These are phyloP conservation scores for Colletotrichum kahawae DNA, from an alignment of 2,329 filamentous ascomycete genomes.

Conservation along the genomic window DNA sequence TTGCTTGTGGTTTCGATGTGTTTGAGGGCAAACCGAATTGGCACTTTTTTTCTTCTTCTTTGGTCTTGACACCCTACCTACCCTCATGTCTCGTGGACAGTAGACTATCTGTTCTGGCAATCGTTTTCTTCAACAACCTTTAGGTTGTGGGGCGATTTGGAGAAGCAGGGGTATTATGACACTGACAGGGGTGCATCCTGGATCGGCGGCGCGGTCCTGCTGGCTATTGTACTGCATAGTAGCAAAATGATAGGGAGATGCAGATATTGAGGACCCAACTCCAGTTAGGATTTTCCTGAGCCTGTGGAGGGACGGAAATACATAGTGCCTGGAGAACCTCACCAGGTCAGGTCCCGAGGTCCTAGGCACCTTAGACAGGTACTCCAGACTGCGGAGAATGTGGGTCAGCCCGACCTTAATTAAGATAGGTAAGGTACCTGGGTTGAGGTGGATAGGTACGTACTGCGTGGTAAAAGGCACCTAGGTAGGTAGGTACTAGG, in stretches of 20 bases:
- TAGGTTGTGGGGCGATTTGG: neutral
- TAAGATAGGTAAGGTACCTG: neutral
- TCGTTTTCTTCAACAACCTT: neutral
- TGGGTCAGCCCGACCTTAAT: neutral
- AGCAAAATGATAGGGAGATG: neutral
- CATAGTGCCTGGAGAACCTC: neutral
- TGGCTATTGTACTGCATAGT: neutral
- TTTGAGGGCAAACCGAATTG: neutral
- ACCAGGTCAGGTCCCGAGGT: neutral
- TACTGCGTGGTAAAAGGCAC: too few relatives aligned
- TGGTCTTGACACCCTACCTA: neutral
- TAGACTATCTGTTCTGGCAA: neutral
- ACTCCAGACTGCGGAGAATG: neutral
- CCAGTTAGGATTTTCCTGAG: neutral
- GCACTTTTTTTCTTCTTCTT: neutral
- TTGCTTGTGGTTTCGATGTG: neutral
- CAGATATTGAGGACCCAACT: neutral
- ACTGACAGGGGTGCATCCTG: neutral
- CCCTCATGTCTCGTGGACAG: neutral
- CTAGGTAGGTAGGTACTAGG: too few relatives aligned
- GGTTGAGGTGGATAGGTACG: too few relatives aligned
- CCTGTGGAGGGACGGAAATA: neutral
- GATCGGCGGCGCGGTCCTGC: slow-evolving; percentile 15
- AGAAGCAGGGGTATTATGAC: neutral
- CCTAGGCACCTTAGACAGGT: too few relatives aligned